Percentiles rank a stretch among this genome's conserved stretches.
These are phyloP conservation scores for Neurospora terricola DNA, from an alignment of 495 filamentous ascomycete species.

Conservation along the genomic window DNA sequence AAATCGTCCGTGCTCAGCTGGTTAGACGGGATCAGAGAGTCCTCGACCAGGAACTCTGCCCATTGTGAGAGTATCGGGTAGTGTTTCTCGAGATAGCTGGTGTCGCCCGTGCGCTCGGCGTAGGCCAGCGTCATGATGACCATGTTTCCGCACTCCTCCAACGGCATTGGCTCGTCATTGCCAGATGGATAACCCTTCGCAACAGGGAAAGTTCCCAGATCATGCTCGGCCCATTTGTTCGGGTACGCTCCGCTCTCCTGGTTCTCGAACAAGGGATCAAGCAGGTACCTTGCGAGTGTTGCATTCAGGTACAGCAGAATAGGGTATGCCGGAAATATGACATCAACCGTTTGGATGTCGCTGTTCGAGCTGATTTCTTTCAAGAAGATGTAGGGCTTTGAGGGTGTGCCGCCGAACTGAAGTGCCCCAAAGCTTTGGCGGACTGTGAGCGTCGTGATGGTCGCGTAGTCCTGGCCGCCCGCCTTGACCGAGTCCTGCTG, in stretches of 20 bases:
- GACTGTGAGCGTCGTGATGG: slow-evolving; percentile 74
- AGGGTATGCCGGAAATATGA: slow-evolving; percentile 86
- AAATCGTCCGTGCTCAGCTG: slow-evolving; percentile 94
- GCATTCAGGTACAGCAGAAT: slow-evolving; percentile 88
- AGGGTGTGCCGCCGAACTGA: slow-evolving; percentile 67
- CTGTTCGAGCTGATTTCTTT: slow-evolving; percentile 96
- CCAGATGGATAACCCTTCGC: slow-evolving; percentile 82
- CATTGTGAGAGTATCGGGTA: slow-evolving; percentile 76
- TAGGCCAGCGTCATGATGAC: slow-evolving; percentile 77
- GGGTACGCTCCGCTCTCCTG: slow-evolving; percentile 86
- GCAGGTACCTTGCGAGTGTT: slow-evolving; percentile 67
- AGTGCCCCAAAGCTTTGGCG: slow-evolving; percentile 85
- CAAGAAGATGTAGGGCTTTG: slow-evolving; percentile 72
- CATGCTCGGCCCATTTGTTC: slow-evolving; percentile 78
- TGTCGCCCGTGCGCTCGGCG: slow-evolving; percentile 35
- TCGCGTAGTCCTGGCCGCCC: slow-evolving; percentile 60
- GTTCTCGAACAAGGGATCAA: slow-evolving; percentile 85
- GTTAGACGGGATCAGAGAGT: slow-evolving; percentile 67
- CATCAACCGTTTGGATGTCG: slow-evolving; percentile 90
- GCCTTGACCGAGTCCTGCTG: slow-evolving; percentile 58
- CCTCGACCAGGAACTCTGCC: slow-evolving; percentile 77
- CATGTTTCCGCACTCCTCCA: slow-evolving; percentile 95
- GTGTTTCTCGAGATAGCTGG: slow-evolving; percentile 37
- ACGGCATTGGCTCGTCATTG: slow-evolving; percentile 81
- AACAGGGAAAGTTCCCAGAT: slow-evolving; percentile 86